A percentile compares a stretch with the other conserved stretches of the same genome.
These are phyloP conservation scores for Rhodomyrtus tomentosa DNA, from an alignment of 345 rosid species.

Conservation along the genomic window DNA sequence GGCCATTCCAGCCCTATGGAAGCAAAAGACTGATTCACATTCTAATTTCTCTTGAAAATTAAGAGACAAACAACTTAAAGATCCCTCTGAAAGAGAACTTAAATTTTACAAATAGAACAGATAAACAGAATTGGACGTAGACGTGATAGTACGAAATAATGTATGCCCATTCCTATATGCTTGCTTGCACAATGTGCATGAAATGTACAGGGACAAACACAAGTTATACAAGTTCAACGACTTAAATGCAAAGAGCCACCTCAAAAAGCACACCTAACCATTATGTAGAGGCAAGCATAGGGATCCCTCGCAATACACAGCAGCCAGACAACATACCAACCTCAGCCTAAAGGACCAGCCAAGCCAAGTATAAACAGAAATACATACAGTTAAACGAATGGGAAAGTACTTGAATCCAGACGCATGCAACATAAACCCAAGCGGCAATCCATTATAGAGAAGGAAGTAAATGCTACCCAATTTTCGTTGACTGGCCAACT, in stretches of 20 bases:
- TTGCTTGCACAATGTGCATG: neutral
- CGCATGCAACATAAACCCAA: neutral
- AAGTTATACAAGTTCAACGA: neutral
- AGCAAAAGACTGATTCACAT: neutral
- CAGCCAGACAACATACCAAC: neutral
- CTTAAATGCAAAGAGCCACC: neutral
- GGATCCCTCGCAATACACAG: neutral
- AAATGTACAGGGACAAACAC: neutral
- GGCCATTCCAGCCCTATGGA: neutral
- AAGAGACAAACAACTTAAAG: neutral
- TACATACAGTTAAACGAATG: neutral
- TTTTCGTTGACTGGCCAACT: slow-evolving; percentile 40
- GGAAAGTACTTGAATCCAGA: neutral
- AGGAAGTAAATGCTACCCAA: slow-evolving; percentile 28
- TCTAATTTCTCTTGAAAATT: neutral
- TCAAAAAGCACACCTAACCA: neutral
- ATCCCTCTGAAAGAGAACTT: neutral
- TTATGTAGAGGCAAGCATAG: neutral
- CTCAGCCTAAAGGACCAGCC: neutral
- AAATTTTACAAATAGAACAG: neutral
- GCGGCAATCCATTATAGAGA: neutral
- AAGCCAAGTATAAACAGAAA: neutral
- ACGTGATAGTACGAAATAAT: neutral
- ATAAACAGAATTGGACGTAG: neutral
- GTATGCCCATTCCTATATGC: neutral